These are phyloP conservation scores for Erythrophleum ivorense DNA, from an alignment of 331 rosid species.

Conservation along the genomic window DNA sequence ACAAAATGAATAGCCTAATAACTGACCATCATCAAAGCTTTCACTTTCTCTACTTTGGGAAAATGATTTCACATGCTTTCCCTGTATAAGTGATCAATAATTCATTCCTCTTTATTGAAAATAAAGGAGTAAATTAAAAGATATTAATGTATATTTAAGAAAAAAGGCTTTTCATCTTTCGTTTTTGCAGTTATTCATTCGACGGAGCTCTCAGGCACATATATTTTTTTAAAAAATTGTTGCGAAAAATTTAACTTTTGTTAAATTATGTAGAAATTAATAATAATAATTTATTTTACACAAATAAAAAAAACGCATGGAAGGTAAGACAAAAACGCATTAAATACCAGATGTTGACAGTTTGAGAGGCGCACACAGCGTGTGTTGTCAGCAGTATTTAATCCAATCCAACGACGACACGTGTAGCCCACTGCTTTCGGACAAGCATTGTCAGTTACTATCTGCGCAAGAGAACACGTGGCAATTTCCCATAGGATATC, in stretches of 20 bases:
- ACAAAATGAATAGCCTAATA: too few relatives aligned
- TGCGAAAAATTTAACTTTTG: too few relatives aligned
- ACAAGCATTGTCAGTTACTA: slow-evolving; percentile 12
- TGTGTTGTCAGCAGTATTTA: neutral
- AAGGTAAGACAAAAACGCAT: neutral
- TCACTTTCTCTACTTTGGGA: too few relatives aligned
- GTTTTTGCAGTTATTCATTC: too few relatives aligned
- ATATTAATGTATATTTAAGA: too few relatives aligned
- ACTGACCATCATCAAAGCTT: too few relatives aligned
- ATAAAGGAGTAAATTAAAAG: too few relatives aligned
- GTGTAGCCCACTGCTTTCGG: slow-evolving; percentile 34
- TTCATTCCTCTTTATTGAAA: neutral
- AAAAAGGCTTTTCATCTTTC: too few relatives aligned
- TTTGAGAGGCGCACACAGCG: neutral
- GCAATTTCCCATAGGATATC: neutral
- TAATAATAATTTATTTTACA: too few relatives aligned
- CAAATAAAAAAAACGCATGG: neutral
- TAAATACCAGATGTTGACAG: slow-evolving; percentile 29
- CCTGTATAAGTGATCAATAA: neutral
- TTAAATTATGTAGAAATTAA: too few relatives aligned
- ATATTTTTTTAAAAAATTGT: neutral
- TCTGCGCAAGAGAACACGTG: slow-evolving; percentile 42
- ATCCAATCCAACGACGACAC: slow-evolving; percentile 24
- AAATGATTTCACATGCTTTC: neutral
- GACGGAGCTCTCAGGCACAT: neutral